Conservation (phyloP, 345 rosid genomes). For the Microcos paniculata region DNA sequence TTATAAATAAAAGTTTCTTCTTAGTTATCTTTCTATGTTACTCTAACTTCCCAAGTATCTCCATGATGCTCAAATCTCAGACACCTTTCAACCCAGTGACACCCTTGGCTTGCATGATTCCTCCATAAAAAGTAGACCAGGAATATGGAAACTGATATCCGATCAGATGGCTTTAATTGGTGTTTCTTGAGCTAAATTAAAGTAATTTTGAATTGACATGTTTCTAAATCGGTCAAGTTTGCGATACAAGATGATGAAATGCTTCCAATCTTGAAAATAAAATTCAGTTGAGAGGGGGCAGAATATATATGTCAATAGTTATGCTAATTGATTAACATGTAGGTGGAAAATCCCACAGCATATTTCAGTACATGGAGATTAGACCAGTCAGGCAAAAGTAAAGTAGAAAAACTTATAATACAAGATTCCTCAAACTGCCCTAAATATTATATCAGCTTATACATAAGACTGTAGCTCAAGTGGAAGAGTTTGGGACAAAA, state of each 20-base stretch:
- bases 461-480: background rate
- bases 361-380: background rate
- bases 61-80: background rate
- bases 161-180: background rate
- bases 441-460: background rate
- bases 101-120: background rate
- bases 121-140: background rate
- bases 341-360: background rate
- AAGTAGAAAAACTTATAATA: background rate
- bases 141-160: background rate
- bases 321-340: too few relatives aligned
- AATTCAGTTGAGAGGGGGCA: too few relatives aligned
- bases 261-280: too few relatives aligned
- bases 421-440: background rate
- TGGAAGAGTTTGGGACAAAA: slow-evolving; percentile 28
- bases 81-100: background rate
- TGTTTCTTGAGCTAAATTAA: background rate
- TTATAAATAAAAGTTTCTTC: slow-evolving; percentile 2
- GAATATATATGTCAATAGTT: too few relatives aligned
- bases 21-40: background rate
- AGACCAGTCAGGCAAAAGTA: background rate
- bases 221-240: too few relatives aligned
- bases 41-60: background rate
- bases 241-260: too few relatives aligned
- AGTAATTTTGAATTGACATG: too few relatives aligned